phyloP scores from a whole-genome alignment of 2,329 filamentous ascomycete genomes.

The Penicillium paneum region DNA sequence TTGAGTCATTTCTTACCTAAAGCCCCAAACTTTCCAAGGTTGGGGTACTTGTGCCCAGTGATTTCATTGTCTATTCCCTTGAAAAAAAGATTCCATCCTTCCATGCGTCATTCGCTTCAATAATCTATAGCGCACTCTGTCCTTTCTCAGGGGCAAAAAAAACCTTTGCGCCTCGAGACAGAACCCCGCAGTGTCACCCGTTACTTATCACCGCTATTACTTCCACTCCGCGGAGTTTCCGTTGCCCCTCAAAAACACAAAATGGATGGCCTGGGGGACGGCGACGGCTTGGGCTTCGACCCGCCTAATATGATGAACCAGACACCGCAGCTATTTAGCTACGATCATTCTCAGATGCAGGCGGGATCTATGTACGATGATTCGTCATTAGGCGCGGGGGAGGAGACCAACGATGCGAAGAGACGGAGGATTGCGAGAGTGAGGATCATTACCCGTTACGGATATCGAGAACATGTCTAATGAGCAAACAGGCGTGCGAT shows the following conservation, averaged over 20 bases:
- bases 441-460: slow-evolving; percentile 38
- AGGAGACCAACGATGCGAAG: slow-evolving; percentile 74
- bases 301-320: slow-evolving; percentile 57
- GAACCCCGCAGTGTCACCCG: slow-evolving; percentile 17
- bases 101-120: slow-evolving; percentile 15
- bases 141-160: slow-evolving; percentile 6
- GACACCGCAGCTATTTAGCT: slow-evolving; percentile 67
- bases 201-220: slow-evolving; percentile 16
- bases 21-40: not conserved
- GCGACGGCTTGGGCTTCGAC: slow-evolving; percentile 43
- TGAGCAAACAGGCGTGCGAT: slow-evolving; percentile 69
- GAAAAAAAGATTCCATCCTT: not conserved
- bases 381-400: slow-evolving; percentile 42
- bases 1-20: slow-evolving; percentile 9
- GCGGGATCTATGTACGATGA: slow-evolving; percentile 44
- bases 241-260: slow-evolving; percentile 10
- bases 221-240: slow-evolving; percentile 21
- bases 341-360: slow-evolving; percentile 60
- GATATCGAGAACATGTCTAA: slow-evolving; percentile 7
- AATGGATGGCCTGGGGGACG: slow-evolving; percentile 40
- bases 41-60: not conserved
- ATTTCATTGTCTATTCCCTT: not conserved
- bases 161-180: slow-evolving; percentile 3
- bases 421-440: slow-evolving; percentile 83
- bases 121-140: not conserved